Evolutionary conservation across 192 early-diverging fungal species (phyloP).

Genomic region (Coemansia sp.): DNA sequence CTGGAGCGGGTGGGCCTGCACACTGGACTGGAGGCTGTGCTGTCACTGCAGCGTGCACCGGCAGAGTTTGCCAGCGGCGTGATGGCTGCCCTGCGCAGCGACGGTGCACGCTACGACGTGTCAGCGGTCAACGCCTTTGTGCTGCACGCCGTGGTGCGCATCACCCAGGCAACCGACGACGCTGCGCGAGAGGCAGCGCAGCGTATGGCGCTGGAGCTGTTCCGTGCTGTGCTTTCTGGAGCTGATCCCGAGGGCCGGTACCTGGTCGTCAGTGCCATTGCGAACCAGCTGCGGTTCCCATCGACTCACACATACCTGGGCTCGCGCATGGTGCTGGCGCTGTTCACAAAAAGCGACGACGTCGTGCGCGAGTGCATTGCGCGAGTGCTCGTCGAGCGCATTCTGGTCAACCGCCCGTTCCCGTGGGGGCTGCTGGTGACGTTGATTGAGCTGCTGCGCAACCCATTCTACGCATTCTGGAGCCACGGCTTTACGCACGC

Average conservation of each 20-base stretch:
- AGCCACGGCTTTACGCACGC: slow-evolving; percentile 57
- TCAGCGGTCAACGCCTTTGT: slow-evolving; percentile 84
- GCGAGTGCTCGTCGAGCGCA: slow-evolving; percentile 88
- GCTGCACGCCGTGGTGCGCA: slow-evolving; percentile 79
- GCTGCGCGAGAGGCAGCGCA: slow-evolving; percentile 33
- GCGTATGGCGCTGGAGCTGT: slow-evolving; percentile 77
- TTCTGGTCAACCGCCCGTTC: slow-evolving; percentile 95
- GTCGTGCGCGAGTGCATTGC: slow-evolving; percentile 93
- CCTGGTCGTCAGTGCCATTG: slow-evolving; percentile 83
- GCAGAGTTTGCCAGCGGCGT: slow-evolving; percentile 30
- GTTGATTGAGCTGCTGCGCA: slow-evolving; percentile 95
- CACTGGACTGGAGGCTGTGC: slow-evolving; percentile 69
- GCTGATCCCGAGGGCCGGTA: slow-evolving; percentile 73
- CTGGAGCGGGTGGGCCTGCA: slow-evolving; percentile 66
- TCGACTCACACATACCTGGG: slow-evolving; percentile 96
- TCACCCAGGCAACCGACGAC: slow-evolving; percentile 57
- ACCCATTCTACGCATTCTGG: slow-evolving; percentile 81
- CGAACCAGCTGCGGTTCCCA: slow-evolving; percentile 96
- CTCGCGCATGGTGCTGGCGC: slow-evolving; percentile 79
- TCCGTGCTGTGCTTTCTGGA: slow-evolving; percentile 72
- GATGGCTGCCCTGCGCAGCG: slow-evolving; percentile 1
- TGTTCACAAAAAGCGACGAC: slow-evolving; percentile 74
- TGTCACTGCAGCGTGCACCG: slow-evolving; percentile 57
- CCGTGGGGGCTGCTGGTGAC: slow-evolving; percentile 97
- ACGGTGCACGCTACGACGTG: slow-evolving; percentile 64